phyloP scores from a whole-genome alignment of 2,329 filamentous ascomycete genomes.

The Helicocarpus griseus region DNA sequence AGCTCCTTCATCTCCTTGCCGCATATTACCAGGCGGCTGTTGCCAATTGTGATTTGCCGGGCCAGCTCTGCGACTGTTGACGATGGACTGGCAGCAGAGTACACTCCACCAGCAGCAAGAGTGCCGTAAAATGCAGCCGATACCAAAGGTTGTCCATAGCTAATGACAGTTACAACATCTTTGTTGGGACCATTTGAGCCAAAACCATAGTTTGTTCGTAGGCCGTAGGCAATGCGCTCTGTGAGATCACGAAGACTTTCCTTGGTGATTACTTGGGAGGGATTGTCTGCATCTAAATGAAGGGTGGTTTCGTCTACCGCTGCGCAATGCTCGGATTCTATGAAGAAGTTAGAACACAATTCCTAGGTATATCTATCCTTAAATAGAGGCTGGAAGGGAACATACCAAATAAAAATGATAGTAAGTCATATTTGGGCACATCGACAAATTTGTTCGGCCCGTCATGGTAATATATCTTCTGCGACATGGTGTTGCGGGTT shows the following conservation, averaged over 20 bases:
- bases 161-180: conserved; percentile 1
- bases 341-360: neutral
- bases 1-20: conserved; percentile 2
- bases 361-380: neutral
- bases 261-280: conserved; percentile 2
- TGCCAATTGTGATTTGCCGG: conserved; percentile 1
- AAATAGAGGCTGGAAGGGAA: neutral
- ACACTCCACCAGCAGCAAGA: conserved; percentile 3
- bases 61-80: conserved; percentile 1
- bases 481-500: neutral
- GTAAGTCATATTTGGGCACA: neutral
- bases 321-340: conserved; percentile 1
- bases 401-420: conserved; percentile 1
- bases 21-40: conserved; percentile 1
- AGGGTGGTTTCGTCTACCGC: neutral
- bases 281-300: neutral
- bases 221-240: neutral
- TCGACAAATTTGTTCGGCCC: conserved; percentile 1
- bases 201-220: conserved; percentile 2
- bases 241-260: conserved; percentile 1
- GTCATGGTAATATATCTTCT: conserved; percentile 2
- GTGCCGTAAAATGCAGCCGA: neutral
- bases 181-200: neutral
- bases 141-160: neutral
- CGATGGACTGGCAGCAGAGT: conserved; percentile 1